These are phyloP conservation scores for Sclerotinia spermophila DNA, from an alignment of 2,329 filamentous ascomycete species.

Conservation along the genomic window DNA sequence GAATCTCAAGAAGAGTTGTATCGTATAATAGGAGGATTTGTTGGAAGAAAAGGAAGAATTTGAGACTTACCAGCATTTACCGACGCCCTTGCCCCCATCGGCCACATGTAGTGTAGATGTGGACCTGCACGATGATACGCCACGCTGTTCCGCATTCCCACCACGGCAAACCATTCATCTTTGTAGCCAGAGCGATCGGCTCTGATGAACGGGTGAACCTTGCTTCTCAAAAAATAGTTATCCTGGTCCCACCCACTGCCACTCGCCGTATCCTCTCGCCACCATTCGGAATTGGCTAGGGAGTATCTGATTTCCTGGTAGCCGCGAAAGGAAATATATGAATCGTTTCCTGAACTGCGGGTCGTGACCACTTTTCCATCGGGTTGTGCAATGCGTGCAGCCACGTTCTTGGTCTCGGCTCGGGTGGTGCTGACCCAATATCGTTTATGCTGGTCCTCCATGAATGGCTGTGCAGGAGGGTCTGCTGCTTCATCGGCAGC, in stretches of 20 bases:
- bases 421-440: conserved; percentile 13
- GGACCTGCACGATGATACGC: background rate
- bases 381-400: conserved; percentile 1
- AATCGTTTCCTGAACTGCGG: background rate
- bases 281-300: background rate
- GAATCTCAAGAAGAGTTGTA: background rate
- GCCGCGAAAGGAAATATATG: background rate
- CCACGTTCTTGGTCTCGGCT: background rate
- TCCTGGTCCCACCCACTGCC: conserved; percentile 3
- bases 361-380: background rate
- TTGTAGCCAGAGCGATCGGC: background rate
- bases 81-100: background rate
- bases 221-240: conserved; percentile 10
- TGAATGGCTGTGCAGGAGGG: background rate
- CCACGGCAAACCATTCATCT: background rate
- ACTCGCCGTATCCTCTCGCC: background rate
- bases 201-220: background rate
- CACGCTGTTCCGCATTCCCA: background rate
- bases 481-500: background rate
- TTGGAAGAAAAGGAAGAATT: background rate
- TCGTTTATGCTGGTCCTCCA: background rate
- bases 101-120: background rate
- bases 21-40: background rate
- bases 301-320: background rate
- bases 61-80: background rate